Percentiles rank a stretch among this genome's conserved stretches.
phyloP scores from a whole-genome alignment of 106 monocot species.

The Dioscorea alata region DNA sequence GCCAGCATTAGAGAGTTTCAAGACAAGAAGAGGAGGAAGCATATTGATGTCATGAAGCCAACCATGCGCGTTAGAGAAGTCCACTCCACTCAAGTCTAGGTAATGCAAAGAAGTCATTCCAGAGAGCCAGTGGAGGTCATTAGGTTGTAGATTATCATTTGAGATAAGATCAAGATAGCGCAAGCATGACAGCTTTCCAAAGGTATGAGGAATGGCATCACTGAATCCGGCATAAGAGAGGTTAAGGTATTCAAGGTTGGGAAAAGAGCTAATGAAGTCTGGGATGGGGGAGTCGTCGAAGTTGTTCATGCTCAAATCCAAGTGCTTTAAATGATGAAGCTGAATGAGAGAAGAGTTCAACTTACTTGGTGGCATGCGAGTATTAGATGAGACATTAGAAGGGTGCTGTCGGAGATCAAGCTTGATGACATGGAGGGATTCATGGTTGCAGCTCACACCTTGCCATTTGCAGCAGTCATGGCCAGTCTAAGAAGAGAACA shows the following conservation, averaged over 20 bases:
- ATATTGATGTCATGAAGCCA: no score
- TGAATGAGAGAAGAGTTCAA: no score
- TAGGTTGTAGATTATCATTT: no score
- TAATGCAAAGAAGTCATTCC: not conserved
- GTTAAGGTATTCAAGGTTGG: no score
- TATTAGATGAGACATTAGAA: conserved; percentile 10
- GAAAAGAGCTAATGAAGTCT: no score
- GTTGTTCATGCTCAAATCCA: no score
- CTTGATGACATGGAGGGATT: conserved; percentile 19
- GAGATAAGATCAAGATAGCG: conserved; percentile 1
- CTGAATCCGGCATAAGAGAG: no score
- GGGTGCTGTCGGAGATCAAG: conserved; percentile 16
- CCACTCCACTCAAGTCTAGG: not conserved
- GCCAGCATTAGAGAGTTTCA: no score
- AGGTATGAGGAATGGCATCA: conserved; percentile 24
- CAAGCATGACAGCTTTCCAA: conserved; percentile 6
- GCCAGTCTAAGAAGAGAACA: conserved; percentile 25
- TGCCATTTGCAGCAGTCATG: conserved; percentile 35
- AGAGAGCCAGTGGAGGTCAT: conserved; percentile 1
- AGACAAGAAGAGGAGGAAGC: no score
- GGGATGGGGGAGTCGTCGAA: no score
- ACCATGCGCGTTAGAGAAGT: not conserved
- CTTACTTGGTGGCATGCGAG: no score
- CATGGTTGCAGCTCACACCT: conserved; percentile 22
- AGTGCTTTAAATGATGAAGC: no score